Conservation (phyloP, 108 stramenopile species). For the Schizochytrium sp. region DNA sequence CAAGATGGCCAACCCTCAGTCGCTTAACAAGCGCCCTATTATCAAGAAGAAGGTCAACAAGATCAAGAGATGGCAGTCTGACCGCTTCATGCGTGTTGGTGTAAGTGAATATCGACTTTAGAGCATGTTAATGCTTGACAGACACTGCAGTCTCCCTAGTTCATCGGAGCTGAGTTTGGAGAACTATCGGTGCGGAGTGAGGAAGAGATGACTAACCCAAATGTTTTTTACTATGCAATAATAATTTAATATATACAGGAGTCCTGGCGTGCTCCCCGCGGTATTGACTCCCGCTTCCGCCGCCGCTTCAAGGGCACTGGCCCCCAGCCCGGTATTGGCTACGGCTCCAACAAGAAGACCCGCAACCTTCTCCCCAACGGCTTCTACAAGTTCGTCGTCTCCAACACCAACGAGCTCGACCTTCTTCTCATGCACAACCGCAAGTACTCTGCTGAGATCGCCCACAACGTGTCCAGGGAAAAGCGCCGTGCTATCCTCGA, state of each 20-base stretch:
- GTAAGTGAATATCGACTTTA: conserved; percentile 31
- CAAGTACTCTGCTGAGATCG: conserved; percentile 98
- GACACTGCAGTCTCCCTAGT: neutral
- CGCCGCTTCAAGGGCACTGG: conserved; percentile 98
- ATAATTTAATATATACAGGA: conserved; percentile 71
- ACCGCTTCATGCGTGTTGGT: conserved; percentile 94
- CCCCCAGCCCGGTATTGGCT: conserved; percentile 97
- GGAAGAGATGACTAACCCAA: neutral
- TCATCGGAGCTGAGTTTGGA: neutral
- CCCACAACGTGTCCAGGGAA: conserved; percentile 89
- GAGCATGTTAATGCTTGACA: neutral
- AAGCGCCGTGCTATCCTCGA: conserved; percentile 95
- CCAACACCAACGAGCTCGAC: conserved; percentile 95
- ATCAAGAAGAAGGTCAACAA: conserved; percentile 99
- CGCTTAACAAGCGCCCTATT: conserved; percentile 86
- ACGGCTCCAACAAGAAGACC: conserved; percentile 98
- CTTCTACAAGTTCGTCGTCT: conserved; percentile 96
- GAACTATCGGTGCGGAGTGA: neutral
- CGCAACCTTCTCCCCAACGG: conserved; percentile 97
- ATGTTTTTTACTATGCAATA: neutral
- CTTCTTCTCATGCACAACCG: conserved; percentile 99
- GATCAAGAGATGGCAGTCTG: conserved; percentile 97
- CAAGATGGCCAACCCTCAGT: conserved; percentile 10
- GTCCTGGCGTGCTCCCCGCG: conserved; percentile 99
- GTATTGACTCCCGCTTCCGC: conserved; percentile 99